Evolutionary conservation across 805 yeast genomes (phyloP), one percentile per base, ranked within the genome.

Genomic region (Komagataella phaffii): DNA sequence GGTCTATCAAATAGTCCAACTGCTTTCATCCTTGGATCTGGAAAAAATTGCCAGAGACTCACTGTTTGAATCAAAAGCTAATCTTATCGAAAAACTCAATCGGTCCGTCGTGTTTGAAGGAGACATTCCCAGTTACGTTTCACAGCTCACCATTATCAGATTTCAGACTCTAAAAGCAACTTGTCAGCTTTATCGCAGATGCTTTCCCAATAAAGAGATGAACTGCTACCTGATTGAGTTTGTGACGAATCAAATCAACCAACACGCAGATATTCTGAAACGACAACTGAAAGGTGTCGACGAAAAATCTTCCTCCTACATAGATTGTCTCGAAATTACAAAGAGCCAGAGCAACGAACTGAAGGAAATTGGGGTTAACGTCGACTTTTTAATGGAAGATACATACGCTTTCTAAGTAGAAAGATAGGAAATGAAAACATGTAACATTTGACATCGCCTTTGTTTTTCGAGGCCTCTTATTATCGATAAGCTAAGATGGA

Each of bases 261-360:
- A 71, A 49, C 83, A 85, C 56, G 79, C 80, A 30, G 67, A 70
- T 17, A 65, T 81, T 6, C 76, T 89, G 57, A 77, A 80, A 49
- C 78, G 85, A 52, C 90, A 85, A 57, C 66, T 90, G 23, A 71
- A 79, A 48, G 87, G 84, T 19, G 78, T 85, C 12, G 73, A 79
- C 48, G 68, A 76, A 47, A 68, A 71, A 6, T 74, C 82, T 8
- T 67, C 74, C 6, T 69, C 75, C 7, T 81, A 83, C 56, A 68
- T 70, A 48, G 75, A 73, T 46, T 81, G 88, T 52, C 70, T 83
- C 2, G 67, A 73, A 46, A 71, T 78, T 7, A 71, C 85, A 44
- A 66, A 66, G 46, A 73, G 74, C 48, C 93, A 87, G 59, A 78
- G 83, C 30, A 69, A 72, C 43, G 79, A 76, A n/a, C 66, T 88